phyloP scores from a whole-genome alignment of 1,139 yeast species.

The Suhomyces yuchorum region DNA sequence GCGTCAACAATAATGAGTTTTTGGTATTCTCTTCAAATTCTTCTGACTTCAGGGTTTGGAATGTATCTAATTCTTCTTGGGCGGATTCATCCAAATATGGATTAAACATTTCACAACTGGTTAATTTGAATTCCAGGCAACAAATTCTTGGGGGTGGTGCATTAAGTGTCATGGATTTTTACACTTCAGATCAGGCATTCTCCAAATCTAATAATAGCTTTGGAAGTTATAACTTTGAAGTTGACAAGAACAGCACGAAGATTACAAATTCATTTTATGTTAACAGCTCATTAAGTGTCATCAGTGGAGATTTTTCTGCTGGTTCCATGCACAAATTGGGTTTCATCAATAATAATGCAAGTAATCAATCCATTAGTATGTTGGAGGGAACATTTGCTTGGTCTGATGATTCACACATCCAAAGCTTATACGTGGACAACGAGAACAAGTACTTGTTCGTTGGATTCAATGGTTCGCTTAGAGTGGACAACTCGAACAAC shows the following conservation, averaged over 20 bases:
- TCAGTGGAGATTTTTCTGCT: conserved; percentile 51
- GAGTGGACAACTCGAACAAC: conserved; percentile 22
- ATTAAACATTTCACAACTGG: conserved; percentile 41
- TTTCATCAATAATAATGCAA: conserved; percentile 39
- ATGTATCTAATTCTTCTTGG: conserved; percentile 38
- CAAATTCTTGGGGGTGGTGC: conserved; percentile 44
- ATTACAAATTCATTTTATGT: conserved; percentile 46
- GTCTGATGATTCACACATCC: conserved; percentile 36
- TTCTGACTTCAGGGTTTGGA: conserved; percentile 37
- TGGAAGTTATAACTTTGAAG: conserved; percentile 25
- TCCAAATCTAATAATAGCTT: conserved; percentile 26
- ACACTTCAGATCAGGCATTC: conserved; percentile 35
- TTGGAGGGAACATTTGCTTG: conserved; percentile 39
- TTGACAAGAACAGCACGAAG: conserved; percentile 32
- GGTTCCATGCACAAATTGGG: conserved; percentile 31
- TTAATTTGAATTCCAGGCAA: conserved; percentile 25
- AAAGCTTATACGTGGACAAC: conserved; percentile 45
- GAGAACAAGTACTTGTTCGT: conserved; percentile 42
- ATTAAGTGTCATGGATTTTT: conserved; percentile 41
- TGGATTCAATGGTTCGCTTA: conserved; percentile 54
- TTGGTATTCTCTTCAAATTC: conserved; percentile 34
- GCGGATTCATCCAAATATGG: conserved; percentile 34
- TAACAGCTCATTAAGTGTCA: conserved; percentile 50
- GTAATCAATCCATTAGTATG: conserved; percentile 26
- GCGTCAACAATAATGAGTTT: conserved; percentile 38